phyloP scores from a whole-genome alignment of 1,284 basidiomycete genomes.

The Taiwanofungus camphoratus region DNA sequence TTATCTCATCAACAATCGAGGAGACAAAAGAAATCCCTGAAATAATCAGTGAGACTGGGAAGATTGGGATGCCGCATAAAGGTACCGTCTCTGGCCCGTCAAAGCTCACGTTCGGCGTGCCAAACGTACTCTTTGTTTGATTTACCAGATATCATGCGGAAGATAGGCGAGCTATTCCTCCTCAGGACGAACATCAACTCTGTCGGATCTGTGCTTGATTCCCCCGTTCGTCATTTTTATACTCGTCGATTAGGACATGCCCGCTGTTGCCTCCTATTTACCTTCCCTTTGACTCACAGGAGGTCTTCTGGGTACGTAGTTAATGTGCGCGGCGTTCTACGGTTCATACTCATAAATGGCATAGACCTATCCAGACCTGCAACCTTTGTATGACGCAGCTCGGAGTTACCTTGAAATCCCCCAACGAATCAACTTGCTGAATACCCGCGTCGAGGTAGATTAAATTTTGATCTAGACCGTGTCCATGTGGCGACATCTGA shows the following conservation, averaged over 20 bases:
- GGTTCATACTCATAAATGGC: slow-evolving; percentile 4
- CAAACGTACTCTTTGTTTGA: not conserved
- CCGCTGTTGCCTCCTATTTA: too few relatives aligned
- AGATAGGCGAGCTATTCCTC: slow-evolving; percentile 93
- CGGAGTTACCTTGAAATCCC: slow-evolving; percentile 93
- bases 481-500: not conserved
- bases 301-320: slow-evolving; percentile 82
- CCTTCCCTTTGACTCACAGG: too few relatives aligned
- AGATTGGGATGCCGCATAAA: slow-evolving; percentile 85
- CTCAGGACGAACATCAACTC: slow-evolving; percentile 93
- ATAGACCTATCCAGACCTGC: slow-evolving; percentile 86
- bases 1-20: slow-evolving; percentile 92
- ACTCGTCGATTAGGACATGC: too few relatives aligned
- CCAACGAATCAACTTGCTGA: slow-evolving; percentile 89
- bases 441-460: slow-evolving; percentile 85
- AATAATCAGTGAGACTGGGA: slow-evolving; percentile 89
- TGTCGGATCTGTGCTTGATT: slow-evolving; percentile 92
- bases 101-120: too few relatives aligned
- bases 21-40: slow-evolving; percentile 97
- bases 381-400: slow-evolving; percentile 92
- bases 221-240: slow-evolving; percentile 60
- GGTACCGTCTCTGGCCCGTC: slow-evolving; percentile 35
- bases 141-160: slow-evolving; percentile 87
- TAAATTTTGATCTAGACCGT: not conserved
- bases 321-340: not conserved